Percentiles rank a stretch among this genome's conserved stretches.
Evolutionary conservation across 148 eudicot genomes (phyloP).

Genomic region (Chenopodium suecicum): DNA sequence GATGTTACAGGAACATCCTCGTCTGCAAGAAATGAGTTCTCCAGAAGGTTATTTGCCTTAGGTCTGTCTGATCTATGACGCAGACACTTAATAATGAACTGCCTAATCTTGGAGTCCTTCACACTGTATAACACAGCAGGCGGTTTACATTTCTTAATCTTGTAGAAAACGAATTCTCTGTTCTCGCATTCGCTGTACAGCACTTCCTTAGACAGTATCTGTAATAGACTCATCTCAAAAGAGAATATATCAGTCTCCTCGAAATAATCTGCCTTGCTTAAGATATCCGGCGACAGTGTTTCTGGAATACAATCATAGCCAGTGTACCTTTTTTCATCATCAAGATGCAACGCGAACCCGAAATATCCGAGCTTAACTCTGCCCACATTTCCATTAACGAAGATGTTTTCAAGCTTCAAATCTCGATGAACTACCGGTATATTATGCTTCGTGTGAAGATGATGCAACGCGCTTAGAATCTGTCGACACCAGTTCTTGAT

Average conservation of each 20-base stretch:
- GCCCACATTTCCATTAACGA: conserved; percentile 34
- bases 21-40: no score
- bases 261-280: no score
- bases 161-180: conserved; percentile 23
- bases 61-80: no score
- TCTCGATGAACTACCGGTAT: conserved; percentile 33
- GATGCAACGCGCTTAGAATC: conserved; percentile 24
- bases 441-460: conserved; percentile 15
- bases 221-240: background rate
- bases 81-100: no score
- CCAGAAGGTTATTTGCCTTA: no score
- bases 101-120: no score
- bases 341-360: conserved; percentile 24
- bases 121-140: conserved; percentile 25
- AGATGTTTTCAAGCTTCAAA: conserved; percentile 30
- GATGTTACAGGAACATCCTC: no score
- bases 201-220: conserved; percentile 22
- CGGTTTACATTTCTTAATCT: conserved; percentile 27
- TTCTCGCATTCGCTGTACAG: conserved; percentile 32
- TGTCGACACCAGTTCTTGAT: conserved; percentile 37
- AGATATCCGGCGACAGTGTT: conserved; percentile 8
- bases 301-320: conserved; percentile 26
- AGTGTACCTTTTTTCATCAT: background rate
- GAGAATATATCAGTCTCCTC: no score
- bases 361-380: conserved; percentile 37